Evolutionary conservation across 805 yeast species (phyloP).

Genomic region (Saccharomycopsis sp.): DNA sequence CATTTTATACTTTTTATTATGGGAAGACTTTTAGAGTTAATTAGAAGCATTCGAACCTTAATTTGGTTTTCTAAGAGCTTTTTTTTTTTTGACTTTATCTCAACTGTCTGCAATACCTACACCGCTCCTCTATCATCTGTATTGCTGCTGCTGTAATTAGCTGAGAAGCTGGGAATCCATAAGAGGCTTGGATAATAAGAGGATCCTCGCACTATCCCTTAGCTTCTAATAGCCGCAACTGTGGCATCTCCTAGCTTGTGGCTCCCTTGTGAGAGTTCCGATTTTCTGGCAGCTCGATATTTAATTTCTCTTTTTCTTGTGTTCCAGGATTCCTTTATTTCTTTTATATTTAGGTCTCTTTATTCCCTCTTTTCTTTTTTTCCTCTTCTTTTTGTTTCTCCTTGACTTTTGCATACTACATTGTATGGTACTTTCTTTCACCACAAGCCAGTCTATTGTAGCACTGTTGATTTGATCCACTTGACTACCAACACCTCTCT

Average conservation of each 20-base stretch:
- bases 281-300: neutral
- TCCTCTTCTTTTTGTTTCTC: neutral
- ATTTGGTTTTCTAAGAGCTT: neutral
- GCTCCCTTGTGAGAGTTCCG: no score
- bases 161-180: neutral
- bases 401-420: no score
- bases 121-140: no score
- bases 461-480: no score
- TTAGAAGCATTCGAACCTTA: neutral
- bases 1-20: neutral
- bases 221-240: no score
- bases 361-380: conserved; percentile 1
- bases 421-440: neutral
- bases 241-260: no score
- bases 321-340: neutral
- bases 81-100: neutral
- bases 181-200: neutral
- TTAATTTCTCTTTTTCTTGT: neutral
- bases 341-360: neutral
- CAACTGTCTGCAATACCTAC: neutral
- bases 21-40: neutral
- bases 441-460: no score
- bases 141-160: neutral
- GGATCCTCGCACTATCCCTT: no score
- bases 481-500: no score